A percentile compares a stretch with the other conserved stretches of the same genome.
Conservation (phyloP, 73 alveolate genomes). For the Paramecium sonneborni region DNA sequence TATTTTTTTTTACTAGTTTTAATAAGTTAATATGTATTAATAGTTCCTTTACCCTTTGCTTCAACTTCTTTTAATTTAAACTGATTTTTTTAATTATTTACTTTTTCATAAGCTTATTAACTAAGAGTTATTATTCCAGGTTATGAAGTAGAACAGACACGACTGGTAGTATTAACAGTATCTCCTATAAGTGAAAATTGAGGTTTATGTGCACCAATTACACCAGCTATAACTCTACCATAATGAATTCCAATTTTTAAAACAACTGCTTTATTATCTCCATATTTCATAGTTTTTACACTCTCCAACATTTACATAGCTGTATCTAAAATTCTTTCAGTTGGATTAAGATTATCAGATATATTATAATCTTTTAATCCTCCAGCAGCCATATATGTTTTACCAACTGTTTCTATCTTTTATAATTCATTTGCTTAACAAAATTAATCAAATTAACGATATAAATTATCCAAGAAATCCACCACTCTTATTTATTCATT, state of each 20-base stretch:
- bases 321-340: constrained; percentile 60
- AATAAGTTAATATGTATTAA: constrained; percentile 73
- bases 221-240: constrained; percentile 97
- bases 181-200: constrained; percentile 96
- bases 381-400: constrained; percentile 89
- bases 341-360: constrained; percentile 45
- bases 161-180: constrained; percentile 92
- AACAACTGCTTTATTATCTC: constrained; percentile 62
- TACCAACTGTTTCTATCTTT: constrained; percentile 89
- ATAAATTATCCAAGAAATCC: constrained; percentile 73
- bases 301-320: constrained; percentile 61
- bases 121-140: constrained; percentile 49
- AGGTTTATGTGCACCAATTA: constrained; percentile 96
- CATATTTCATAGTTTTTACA: constrained; percentile 48
- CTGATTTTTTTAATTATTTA: neutral
- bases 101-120: constrained; percentile 25
- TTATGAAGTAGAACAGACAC: constrained; percentile 89
- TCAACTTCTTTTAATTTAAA: constrained; percentile 62
- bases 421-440: constrained; percentile 81
- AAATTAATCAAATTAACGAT: constrained; percentile 75
- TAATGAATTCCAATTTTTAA: constrained; percentile 96
- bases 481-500: constrained; percentile 46
- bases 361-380: constrained; percentile 62
- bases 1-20: constrained; percentile 64
- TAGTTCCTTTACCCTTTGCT: constrained; percentile 84